Evolutionary conservation across 306 rosid species (phyloP).

Genomic region (Cyclanthera cordifolia): DNA sequence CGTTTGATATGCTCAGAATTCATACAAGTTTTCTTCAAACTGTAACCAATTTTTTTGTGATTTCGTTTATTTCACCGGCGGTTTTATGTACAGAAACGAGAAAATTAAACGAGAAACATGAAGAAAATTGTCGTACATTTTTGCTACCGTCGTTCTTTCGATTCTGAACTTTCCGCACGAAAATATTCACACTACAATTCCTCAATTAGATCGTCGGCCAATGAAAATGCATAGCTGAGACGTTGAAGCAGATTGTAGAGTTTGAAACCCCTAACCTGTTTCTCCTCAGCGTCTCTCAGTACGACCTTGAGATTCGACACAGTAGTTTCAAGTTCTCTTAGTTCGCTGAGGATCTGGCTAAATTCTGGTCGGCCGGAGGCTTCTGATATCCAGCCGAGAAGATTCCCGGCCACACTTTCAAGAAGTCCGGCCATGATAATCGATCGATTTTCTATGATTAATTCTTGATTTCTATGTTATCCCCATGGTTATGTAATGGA

Average conservation of each 20-base stretch:
- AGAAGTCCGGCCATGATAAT: neutral
- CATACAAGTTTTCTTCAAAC: constrained; percentile 1
- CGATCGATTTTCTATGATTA: neutral
- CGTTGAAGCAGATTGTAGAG: constrained; percentile 8
- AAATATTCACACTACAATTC: constrained; percentile 17
- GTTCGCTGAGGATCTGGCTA: neutral
- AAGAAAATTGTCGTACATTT: constrained; percentile 19
- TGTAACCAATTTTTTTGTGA: constrained; percentile 7
- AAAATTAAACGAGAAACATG: constrained; percentile 11
- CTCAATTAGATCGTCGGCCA: constrained; percentile 20
- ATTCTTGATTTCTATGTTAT: neutral
- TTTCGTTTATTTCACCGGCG: constrained; percentile 8
- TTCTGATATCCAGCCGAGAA: neutral
- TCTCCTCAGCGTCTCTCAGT: constrained; percentile 24
- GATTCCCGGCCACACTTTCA: neutral
- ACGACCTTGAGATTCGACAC: constrained; percentile 15
- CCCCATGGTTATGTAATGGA: neutral
- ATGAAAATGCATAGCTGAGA: constrained; percentile 10
- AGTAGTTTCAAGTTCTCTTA: constrained; percentile 4
- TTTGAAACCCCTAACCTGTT: neutral
- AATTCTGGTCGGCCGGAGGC: neutral
- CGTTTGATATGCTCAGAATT: neutral
- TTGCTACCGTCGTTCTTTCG: neutral
- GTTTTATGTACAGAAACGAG: neutral
- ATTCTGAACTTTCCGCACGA: neutral